Conservation (phyloP, 257 asterid species). For the Thymus mandschuricus region DNA sequence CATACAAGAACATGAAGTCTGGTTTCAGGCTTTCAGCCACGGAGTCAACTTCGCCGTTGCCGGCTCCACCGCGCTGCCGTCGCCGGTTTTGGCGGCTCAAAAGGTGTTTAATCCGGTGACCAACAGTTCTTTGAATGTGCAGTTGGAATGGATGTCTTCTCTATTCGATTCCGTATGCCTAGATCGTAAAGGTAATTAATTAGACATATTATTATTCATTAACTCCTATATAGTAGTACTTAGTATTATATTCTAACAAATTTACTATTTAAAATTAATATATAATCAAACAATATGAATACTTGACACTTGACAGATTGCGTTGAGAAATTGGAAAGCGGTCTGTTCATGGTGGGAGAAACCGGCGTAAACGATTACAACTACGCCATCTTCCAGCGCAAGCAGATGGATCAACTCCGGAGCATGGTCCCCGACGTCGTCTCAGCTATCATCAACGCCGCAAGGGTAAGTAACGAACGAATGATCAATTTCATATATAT, state of each 20-base stretch:
- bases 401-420: neutral
- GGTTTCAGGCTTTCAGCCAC: neutral
- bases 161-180: neutral
- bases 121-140: neutral
- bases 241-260: neutral
- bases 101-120: neutral
- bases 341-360: conserved; percentile 2
- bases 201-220: no score
- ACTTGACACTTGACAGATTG: no score
- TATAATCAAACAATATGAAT: no score
- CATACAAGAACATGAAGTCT: neutral
- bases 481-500: no score
- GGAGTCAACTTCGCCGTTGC: neutral
- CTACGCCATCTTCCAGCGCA: neutral
- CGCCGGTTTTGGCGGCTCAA: neutral
- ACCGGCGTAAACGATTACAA: neutral
- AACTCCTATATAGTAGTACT: no score
- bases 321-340: neutral
- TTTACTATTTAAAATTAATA: no score
- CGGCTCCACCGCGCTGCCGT: neutral
- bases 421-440: neutral
- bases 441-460: neutral
- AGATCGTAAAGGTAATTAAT: neutral
- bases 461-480: neutral
- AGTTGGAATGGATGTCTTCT: neutral